A percentile compares a stretch with the other conserved stretches of the same genome.
These are phyloP conservation scores for Diaporthe longicolla DNA, from an alignment of 2,329 filamentous ascomycete genomes.

Conservation along the genomic window DNA sequence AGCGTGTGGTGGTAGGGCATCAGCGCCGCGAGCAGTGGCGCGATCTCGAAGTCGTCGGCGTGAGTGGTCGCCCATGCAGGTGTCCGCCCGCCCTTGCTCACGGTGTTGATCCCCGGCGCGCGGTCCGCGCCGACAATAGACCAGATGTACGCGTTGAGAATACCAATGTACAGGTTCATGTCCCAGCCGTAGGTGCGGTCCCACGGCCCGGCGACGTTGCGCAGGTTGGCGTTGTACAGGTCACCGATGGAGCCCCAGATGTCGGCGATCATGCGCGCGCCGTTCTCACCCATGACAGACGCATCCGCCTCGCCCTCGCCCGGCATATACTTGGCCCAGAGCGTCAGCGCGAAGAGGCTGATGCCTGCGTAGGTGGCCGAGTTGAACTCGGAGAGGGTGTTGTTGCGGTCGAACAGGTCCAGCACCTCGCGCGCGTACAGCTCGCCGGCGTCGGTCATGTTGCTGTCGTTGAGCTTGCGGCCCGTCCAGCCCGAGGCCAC, in stretches of 20 bases:
- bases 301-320: slow-evolving; percentile 47
- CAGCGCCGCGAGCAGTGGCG: slow-evolving; percentile 69
- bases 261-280: slow-evolving; percentile 63
- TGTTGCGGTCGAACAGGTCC: slow-evolving; percentile 66
- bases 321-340: slow-evolving; percentile 73
- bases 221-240: slow-evolving; percentile 71
- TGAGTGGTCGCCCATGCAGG: slow-evolving; percentile 68
- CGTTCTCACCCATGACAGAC: slow-evolving; percentile 68
- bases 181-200: slow-evolving; percentile 75
- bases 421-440: slow-evolving; percentile 68
- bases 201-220: slow-evolving; percentile 75
- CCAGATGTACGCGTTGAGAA: slow-evolving; percentile 73
- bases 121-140: slow-evolving; percentile 65
- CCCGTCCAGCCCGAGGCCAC: slow-evolving; percentile 73
- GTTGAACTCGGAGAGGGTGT: slow-evolving; percentile 75
- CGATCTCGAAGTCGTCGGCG: slow-evolving; percentile 70
- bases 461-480: slow-evolving; percentile 64
- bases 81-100: slow-evolving; percentile 43
- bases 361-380: slow-evolving; percentile 75
- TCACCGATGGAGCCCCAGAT: slow-evolving; percentile 67
- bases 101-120: slow-evolving; percentile 53
- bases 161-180: slow-evolving; percentile 72
- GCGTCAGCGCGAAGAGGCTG: slow-evolving; percentile 69
- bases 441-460: slow-evolving; percentile 72
- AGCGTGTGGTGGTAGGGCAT: slow-evolving; percentile 63